phyloP scores from a whole-genome alignment of 108 stramenopile genomes.

The Discostella pseudostelligera region DNA sequence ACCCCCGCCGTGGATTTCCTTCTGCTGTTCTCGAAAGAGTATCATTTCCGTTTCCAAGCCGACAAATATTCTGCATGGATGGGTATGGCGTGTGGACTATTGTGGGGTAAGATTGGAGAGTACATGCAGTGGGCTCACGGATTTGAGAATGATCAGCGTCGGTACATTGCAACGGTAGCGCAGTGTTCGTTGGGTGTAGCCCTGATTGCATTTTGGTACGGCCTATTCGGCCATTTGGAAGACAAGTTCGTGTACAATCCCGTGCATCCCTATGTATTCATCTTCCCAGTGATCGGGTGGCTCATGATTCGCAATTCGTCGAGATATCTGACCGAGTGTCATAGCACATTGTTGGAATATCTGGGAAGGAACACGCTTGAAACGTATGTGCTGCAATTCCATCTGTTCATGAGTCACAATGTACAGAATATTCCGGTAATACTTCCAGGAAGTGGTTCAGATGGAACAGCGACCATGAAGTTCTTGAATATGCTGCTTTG shows the following conservation, averaged over 20 bases:
- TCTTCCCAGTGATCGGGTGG: conserved; percentile 80
- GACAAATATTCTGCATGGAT: conserved; percentile 69
- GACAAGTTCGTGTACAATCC: conserved; percentile 88
- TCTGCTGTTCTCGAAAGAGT: conserved; percentile 59
- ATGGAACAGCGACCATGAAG: conserved; percentile 48
- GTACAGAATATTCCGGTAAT: conserved; percentile 74
- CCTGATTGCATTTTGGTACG: conserved; percentile 58
- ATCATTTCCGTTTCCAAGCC: conserved; percentile 67
- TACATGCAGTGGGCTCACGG: conserved; percentile 66
- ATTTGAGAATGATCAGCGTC: conserved; percentile 32
- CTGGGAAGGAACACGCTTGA: conserved; percentile 90
- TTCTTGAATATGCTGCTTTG: conserved; percentile 62
- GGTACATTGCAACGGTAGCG: conserved; percentile 29
- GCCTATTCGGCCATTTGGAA: conserved; percentile 53
- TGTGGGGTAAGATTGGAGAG: conserved; percentile 53
- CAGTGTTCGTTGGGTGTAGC: conserved; percentile 50
- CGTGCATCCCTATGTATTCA: conserved; percentile 84
- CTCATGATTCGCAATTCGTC: conserved; percentile 87
- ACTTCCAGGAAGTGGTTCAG: conserved; percentile 58
- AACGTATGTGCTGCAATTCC: conserved; percentile 94
- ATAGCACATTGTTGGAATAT: conserved; percentile 73
- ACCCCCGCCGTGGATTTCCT: conserved; percentile 55
- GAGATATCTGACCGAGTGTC: conserved; percentile 71
- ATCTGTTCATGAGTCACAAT: conserved; percentile 83
- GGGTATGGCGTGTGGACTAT: conserved; percentile 57